Evolutionary conservation across 2,329 filamentous ascomycete genomes (phyloP).

Genomic region (Exophiala phaeomuriformis): DNA sequence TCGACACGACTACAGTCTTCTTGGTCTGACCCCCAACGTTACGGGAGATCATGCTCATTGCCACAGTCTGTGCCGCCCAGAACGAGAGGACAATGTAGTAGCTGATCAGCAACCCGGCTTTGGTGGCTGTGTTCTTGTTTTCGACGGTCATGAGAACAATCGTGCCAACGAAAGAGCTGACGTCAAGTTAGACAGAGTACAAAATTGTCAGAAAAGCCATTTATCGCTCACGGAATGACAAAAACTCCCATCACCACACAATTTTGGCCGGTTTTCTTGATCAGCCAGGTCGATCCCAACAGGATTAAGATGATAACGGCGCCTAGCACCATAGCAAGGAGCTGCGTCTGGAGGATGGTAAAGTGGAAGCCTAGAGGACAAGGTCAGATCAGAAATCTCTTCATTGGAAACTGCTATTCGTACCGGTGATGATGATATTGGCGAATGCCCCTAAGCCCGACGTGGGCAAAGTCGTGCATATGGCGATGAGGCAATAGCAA

Average conservation of each 20-base stretch:
- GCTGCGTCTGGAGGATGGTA: constrained; percentile 58
- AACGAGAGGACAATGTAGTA: constrained; percentile 74
- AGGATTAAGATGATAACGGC: constrained; percentile 66
- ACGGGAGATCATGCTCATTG: constrained; percentile 59
- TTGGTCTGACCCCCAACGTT: constrained; percentile 70
- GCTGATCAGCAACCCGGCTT: constrained; percentile 61
- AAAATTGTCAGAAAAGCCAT: background rate
- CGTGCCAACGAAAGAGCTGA: constrained; percentile 59
- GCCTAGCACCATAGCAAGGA: constrained; percentile 68
- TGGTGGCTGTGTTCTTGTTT: constrained; percentile 50
- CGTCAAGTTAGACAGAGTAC: background rate
- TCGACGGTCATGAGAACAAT: constrained; percentile 63
- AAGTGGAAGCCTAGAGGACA: constrained; percentile 54
- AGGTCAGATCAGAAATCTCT: constrained; percentile 41
- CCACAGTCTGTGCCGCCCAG: constrained; percentile 64
- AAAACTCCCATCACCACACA: constrained; percentile 59
- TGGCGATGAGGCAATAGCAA: constrained; percentile 57
- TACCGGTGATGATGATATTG: constrained; percentile 39
- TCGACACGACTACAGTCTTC: constrained; percentile 59
- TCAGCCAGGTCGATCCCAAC: constrained; percentile 58
- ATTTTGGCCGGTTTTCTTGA: constrained; percentile 63
- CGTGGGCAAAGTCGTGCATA: constrained; percentile 67
- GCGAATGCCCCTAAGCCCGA: constrained; percentile 66
- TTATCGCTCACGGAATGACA: constrained; percentile 47
- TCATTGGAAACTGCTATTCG: background rate